Evolutionary conservation across 1,284 basidiomycete genomes (phyloP).

Genomic region (Rhizoctonia solani): DNA sequence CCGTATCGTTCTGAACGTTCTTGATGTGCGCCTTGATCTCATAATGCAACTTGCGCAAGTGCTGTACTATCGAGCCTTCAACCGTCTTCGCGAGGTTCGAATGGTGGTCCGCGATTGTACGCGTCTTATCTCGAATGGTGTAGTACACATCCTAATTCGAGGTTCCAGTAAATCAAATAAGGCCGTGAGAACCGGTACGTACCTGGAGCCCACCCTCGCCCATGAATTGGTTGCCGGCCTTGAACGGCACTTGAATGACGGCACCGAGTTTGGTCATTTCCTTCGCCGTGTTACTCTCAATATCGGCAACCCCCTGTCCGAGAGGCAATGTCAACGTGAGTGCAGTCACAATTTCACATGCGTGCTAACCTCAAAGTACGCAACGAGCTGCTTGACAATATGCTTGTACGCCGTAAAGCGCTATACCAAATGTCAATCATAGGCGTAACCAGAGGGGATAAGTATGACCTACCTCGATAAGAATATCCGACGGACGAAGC

Average conservation of each 20-base stretch:
- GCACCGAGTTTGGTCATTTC: constrained; percentile 96
- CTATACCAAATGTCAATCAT: constrained; percentile 17
- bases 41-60: constrained; percentile 88
- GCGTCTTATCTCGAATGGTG: constrained; percentile 91
- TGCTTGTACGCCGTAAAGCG: constrained; percentile 86
- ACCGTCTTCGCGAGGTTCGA: constrained; percentile 96
- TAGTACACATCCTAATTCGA: constrained; percentile 84
- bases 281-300: constrained; percentile 92
- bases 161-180: constrained; percentile 35
- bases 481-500: constrained; percentile 91
- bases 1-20: constrained; percentile 99
- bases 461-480: constrained; percentile 73
- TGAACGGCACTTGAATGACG: constrained; percentile 97
- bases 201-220: constrained; percentile 89
- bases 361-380: constrained; percentile 72
- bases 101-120: constrained; percentile 93
- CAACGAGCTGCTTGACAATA: constrained; percentile 92
- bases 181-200: constrained; percentile 35
- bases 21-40: constrained; percentile 99
- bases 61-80: constrained; percentile 97
- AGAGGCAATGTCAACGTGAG: constrained; percentile 47
- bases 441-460: not conserved
- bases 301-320: constrained; percentile 85
- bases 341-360: constrained; percentile 26
- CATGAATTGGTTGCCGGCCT: constrained; percentile 92